phyloP scores from a whole-genome alignment of 192 early-diverging fungal genomes.

The Podila verticillata region DNA sequence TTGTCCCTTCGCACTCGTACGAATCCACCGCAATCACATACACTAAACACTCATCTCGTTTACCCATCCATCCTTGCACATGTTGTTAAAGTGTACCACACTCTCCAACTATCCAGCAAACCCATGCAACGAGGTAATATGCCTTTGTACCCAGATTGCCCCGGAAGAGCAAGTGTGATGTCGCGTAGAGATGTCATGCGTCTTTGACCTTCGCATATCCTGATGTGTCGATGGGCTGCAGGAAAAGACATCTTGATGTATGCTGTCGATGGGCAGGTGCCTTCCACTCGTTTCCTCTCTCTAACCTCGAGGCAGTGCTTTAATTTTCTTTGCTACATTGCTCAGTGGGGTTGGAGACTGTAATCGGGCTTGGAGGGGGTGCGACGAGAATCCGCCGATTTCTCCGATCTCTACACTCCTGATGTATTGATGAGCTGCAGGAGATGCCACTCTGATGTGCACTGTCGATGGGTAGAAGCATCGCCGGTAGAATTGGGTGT shows the following conservation, averaged over 20 bases:
- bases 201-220: constrained; percentile 14
- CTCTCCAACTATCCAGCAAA: too few species aligned
- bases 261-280: constrained; percentile 4
- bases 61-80: too few species aligned
- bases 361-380: constrained; percentile 6
- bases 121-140: too few species aligned
- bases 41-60: too few species aligned
- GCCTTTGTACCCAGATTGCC: too few species aligned
- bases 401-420: constrained; percentile 19
- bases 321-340: not conserved
- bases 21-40: too few species aligned
- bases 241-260: constrained; percentile 14
- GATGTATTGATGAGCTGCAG: constrained; percentile 14
- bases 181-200: too few species aligned
- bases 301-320: constrained; percentile 4
- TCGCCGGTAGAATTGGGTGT: constrained; percentile 16
- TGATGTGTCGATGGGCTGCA: constrained; percentile 23
- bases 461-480: constrained; percentile 10
- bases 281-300: too few species aligned
- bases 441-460: constrained; percentile 17
- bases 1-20: too few species aligned
- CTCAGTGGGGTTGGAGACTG: not conserved
- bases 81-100: too few species aligned
- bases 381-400: constrained; percentile 20
- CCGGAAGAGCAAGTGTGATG: too few species aligned